Base-by-base conservation (phyloP, 257 asterid genomes). In the Capsicum pubescens region DNA sequence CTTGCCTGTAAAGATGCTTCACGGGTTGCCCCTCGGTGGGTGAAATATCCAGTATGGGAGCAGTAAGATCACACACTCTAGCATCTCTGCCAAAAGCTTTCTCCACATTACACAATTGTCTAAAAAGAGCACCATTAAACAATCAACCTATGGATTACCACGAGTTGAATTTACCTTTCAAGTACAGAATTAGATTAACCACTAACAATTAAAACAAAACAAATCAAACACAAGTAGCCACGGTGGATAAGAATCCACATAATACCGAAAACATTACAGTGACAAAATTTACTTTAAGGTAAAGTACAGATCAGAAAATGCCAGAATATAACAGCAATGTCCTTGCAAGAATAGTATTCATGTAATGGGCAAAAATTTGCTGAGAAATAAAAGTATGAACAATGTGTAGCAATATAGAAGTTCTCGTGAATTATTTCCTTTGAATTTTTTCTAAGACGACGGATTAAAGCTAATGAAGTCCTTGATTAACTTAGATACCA, bases 121-220 rank as follows among this genome's bases (percentile, higher is more conserved):
- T 26, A 26, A 26, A 26, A 96, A 88, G 85, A 52, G 80, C 13
- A 86, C 79, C 86, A 87, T 79, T 46, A 54, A 46, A 83, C 50
- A 84, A 44, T 54, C 60, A 54, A 3, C 52, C 8, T 32, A 42
- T 36, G 61, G 84, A 17, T 82, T 48, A 82, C 50, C 17, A 52
- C 10, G 35, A 21, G 58, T 48, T 61, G 35, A 10, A 32, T 10
- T 67, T 32, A 67, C 50, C 35, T 52, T 76, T 76, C 63, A 76
- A 52, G 63, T 26, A 14, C 26, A 76, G 21, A 14, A 52, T 2
- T 32, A 52, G 81, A 76, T 52, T 5, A 52, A 76, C 48, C 39
- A 52, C 63, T 8, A 13, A 48, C 21, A 74, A 82, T 36, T 14
- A 9, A 81, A 63, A 67, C 78, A 1, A 48, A 82, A 66, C 11